Conservation (phyloP, 192 early-diverging fungal species). For the Coemansia asiatica region DNA sequence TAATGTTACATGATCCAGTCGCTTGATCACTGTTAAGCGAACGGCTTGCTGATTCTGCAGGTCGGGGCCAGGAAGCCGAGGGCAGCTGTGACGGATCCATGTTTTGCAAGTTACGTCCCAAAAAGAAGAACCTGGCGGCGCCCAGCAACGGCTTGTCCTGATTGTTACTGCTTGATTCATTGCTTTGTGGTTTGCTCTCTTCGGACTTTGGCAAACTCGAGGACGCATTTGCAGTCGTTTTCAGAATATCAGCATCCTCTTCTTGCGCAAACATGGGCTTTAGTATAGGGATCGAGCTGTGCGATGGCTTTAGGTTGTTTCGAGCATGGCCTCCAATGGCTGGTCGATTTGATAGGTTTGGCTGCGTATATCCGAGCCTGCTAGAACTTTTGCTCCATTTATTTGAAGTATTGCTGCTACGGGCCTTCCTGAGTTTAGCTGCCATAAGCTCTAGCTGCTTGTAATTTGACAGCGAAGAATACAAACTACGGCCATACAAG, state of each 20-base stretch:
- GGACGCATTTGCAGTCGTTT: background rate
- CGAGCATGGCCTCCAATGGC: conserved; percentile 27
- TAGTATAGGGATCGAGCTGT: conserved; percentile 10
- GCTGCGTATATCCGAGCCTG: background rate
- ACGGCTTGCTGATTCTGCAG: background rate
- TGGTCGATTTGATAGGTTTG: conserved; percentile 13
- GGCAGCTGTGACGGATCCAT: conserved; percentile 6
- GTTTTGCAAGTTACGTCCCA: conserved; percentile 3
- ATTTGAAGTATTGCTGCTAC: background rate
- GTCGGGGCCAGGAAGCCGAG: conserved; percentile 10
- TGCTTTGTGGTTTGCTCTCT: background rate
- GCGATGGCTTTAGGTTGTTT: conserved; percentile 20
- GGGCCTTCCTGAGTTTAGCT: background rate
- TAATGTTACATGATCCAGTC: background rate
- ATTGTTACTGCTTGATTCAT: background rate
- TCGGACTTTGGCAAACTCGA: background rate
- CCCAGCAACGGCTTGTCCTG: conserved; percentile 2
- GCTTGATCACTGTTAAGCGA: background rate
- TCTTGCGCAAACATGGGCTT: conserved; percentile 25
- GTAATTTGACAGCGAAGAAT: background rate
- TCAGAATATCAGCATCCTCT: background rate
- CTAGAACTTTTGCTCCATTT: background rate
- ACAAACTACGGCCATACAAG: background rate
- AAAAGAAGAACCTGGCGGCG: conserved; percentile 17
- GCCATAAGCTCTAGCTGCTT: background rate